Base-by-base conservation (phyloP, 2,329 filamentous ascomycete genomes). In the Cordyceps cateniannulata region DNA sequence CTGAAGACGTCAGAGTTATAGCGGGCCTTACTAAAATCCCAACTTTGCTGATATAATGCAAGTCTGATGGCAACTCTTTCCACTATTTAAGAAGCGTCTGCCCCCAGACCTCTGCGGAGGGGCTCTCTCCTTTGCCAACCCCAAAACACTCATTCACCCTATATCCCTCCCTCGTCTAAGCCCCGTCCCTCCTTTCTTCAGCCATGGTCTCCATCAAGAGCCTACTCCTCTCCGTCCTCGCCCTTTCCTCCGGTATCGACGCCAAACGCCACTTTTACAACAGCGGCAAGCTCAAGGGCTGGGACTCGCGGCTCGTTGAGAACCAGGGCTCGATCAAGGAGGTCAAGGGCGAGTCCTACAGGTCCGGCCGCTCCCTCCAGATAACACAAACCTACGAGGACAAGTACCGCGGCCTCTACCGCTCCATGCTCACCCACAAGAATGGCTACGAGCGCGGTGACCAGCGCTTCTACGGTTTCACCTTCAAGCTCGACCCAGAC, bases 401-500 rank as follows among this genome's bases (percentile, higher is more conserved):
- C 0, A 67, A 62, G 65, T 79, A 76, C 67, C 68, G 56, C 2
- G 77, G 74, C 22, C 77, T 78, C 10, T 81, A 80, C 68, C 79
- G 81, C 70, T 77, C 79, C 42, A 79, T 81, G 67, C 76, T 75
- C 14, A 70, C 72, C 61, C 72, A 76, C 63, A 69, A 75, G 65
- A 68, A 76, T 63, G 78, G 72, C 20, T 81, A 81, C 70, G 68
- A 71, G 62, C 74, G 72, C 59, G 77, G 75, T 51, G 75, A 81
- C 60, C 69, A 69, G 22, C 75, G 74, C 25, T 80, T 76, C 69
- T 81, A 82, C 70, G 78, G 79, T 40, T 82, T 82, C 67, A 69
- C 71, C 0, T 81, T 82, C 70, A 76, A 77, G n/a, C 74, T 82
- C 8, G 72, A 75, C 27, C 66, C 76, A 0, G 59, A 70, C 61